Conservation (phyloP, 805 yeast genomes). For the Yueomyces sinensis region DNA sequence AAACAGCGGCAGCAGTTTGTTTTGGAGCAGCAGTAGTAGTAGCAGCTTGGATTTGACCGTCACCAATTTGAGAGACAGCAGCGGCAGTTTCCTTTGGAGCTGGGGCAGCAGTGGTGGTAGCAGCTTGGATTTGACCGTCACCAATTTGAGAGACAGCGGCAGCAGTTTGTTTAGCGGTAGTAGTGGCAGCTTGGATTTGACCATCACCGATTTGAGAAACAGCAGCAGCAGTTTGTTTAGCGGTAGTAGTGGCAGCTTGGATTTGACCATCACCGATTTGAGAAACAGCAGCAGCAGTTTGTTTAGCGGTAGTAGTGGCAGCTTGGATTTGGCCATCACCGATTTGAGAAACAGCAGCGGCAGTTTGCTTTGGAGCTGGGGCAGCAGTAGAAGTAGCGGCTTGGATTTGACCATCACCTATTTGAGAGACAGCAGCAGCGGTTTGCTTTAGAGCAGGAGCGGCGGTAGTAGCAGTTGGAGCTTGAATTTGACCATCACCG, state of each 20-base stretch:
- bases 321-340: too few species aligned
- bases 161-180: conserved; percentile 24
- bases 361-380: conserved; percentile 3
- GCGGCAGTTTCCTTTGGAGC: conserved; percentile 20
- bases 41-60: conserved; percentile 31
- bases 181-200: conserved; percentile 34
- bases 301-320: conserved; percentile 22
- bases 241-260: conserved; percentile 19
- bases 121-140: conserved; percentile 24
- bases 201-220: conserved; percentile 25
- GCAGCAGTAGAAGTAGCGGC: conserved; percentile 26
- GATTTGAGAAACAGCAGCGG: background rate
- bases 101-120: conserved; percentile 27
- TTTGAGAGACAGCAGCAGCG: conserved; percentile 29
- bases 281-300: conserved; percentile 24
- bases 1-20: conserved; percentile 21
- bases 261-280: conserved; percentile 18
- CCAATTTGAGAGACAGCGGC: conserved; percentile 28
- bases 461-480: conserved; percentile 33
- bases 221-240: conserved; percentile 24
- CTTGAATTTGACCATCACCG: conserved; percentile 21
- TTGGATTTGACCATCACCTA: conserved; percentile 38
- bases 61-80: conserved; percentile 27
- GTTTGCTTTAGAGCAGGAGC: conserved; percentile 29
- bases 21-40: conserved; percentile 17